Conservation (phyloP, 345 rosid genomes). For the Diplotaxis tenuifolia region DNA sequence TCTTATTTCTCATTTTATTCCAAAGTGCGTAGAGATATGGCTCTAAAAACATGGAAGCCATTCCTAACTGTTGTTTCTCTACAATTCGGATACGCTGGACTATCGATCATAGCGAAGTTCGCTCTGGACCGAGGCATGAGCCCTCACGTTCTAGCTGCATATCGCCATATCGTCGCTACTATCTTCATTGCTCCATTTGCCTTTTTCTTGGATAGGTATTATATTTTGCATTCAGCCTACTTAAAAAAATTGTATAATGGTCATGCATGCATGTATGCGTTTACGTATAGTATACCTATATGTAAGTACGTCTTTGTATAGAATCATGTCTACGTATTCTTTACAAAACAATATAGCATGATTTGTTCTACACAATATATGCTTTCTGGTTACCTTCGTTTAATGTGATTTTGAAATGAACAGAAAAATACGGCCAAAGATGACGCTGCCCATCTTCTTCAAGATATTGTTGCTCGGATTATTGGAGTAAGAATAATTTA, state of each 20-base stretch:
- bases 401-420: conserved; percentile 4
- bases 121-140: conserved; percentile 62
- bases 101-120: conserved; percentile 52
- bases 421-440: conserved; percentile 86
- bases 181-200: conserved; percentile 75
- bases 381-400: neutral
- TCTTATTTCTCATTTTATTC: neutral
- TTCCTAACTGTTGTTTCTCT: conserved; percentile 53
- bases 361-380: neutral
- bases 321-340: neutral
- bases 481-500: conserved; percentile 57
- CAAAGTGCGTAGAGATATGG: conserved; percentile 23
- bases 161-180: conserved; percentile 67
- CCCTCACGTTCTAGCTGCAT: conserved; percentile 66
- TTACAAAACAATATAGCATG: neutral
- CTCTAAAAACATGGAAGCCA: conserved; percentile 45
- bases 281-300: neutral
- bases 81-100: conserved; percentile 63
- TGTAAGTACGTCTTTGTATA: neutral
- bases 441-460: conserved; percentile 60
- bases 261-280: conserved; percentile 23
- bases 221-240: neutral
- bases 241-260: neutral
- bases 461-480: conserved; percentile 68
- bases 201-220: conserved; percentile 57